Evolutionary conservation across 148 eudicot species (phyloP).

Genomic region (Euryodendron excelsum): DNA sequence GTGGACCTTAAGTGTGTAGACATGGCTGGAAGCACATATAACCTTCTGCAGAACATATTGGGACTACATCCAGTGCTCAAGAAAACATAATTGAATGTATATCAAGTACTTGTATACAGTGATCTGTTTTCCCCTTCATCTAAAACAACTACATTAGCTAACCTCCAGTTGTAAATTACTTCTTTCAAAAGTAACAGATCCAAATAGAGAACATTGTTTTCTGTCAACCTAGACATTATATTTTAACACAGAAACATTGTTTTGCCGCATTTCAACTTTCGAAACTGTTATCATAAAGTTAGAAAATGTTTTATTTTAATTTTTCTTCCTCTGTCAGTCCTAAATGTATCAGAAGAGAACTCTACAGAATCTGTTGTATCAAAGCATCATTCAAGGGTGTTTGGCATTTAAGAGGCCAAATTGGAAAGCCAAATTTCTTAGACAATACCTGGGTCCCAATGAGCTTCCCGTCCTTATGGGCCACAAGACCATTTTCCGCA

Average conservation of each 20-base stretch:
- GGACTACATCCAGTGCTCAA: not conserved
- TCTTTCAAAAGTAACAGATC: not conserved
- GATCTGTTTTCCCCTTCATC: not conserved
- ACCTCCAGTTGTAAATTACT: not conserved
- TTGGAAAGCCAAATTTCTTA: not conserved
- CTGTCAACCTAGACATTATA: not conserved
- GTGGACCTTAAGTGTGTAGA: not conserved
- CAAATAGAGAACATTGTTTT: not conserved
- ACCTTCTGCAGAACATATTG: not conserved
- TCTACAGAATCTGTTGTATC: not conserved
- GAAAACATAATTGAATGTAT: not conserved
- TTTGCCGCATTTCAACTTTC: not conserved
- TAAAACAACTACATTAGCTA: not conserved
- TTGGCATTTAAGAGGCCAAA: not conserved
- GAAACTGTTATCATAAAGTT: too few species aligned
- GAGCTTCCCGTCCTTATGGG: conserved; percentile 71
- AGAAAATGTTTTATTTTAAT: too few species aligned
- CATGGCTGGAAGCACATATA: not conserved
- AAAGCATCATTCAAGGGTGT: not conserved
- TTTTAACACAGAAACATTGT: not conserved
- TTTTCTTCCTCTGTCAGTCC: too few species aligned
- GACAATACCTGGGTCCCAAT: conserved; percentile 76
- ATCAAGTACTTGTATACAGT: not conserved
- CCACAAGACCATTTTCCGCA: conserved; percentile 96
- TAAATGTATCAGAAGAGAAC: too few species aligned